Evolutionary conservation across 2,329 filamentous ascomycete species (phyloP).

Genomic region (Penicillium sp.): DNA sequence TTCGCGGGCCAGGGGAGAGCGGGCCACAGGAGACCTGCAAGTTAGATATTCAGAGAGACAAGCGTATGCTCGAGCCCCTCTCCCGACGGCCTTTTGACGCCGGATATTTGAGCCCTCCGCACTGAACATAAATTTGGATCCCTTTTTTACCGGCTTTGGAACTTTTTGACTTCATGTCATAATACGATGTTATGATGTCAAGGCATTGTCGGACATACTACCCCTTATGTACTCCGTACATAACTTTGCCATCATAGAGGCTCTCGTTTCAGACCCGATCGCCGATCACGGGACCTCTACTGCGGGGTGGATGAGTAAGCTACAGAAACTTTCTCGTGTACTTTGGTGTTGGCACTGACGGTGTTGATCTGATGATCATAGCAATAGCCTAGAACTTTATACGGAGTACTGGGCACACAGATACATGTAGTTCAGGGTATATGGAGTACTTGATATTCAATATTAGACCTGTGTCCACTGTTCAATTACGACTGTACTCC

Average conservation of each 20-base stretch:
- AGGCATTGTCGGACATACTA: background rate
- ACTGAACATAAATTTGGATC: background rate
- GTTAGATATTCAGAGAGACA: background rate
- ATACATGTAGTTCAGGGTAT: background rate
- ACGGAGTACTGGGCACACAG: background rate
- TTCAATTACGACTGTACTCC: background rate
- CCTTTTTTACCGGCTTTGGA: background rate
- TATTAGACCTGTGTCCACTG: background rate
- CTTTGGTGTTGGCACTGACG: background rate
- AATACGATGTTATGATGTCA: background rate
- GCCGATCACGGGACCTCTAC: background rate
- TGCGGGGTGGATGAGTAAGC: conserved; percentile 3
- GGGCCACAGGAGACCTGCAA: conserved; percentile 3
- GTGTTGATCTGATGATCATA: background rate
- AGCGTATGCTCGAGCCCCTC: background rate
- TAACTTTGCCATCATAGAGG: background rate
- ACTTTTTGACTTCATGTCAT: background rate
- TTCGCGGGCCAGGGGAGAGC: conserved; percentile 5
- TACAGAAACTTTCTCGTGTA: background rate
- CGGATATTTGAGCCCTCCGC: background rate
- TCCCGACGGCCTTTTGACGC: background rate
- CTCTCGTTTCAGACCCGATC: background rate
- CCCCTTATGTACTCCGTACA: background rate
- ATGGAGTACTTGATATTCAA: background rate
- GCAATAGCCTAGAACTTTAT: background rate